Conservation (phyloP, 441 rosid species). For the Populus tomentosa region DNA sequence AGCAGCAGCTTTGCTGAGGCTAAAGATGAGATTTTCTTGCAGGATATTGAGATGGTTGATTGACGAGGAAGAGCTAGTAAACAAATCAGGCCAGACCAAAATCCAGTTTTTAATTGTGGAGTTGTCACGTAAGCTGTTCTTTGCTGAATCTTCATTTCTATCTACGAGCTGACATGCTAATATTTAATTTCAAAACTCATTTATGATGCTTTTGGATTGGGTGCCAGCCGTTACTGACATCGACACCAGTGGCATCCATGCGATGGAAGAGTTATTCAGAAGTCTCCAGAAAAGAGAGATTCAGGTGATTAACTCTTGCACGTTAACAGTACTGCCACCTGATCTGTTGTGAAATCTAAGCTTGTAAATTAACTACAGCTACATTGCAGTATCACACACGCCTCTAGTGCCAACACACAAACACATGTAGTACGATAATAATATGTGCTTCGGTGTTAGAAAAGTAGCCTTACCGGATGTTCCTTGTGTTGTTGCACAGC, state of each 20-base stretch:
- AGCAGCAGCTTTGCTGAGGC: neutral
- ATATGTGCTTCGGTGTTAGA: neutral
- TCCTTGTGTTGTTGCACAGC: constrained; percentile 31
- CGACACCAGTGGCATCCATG: constrained; percentile 87
- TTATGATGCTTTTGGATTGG: neutral
- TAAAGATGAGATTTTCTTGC: constrained; percentile 13
- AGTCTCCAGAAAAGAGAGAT: constrained; percentile 62
- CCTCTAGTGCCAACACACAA: no score
- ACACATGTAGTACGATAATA: neutral
- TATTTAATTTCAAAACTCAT: neutral
- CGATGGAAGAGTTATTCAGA: constrained; percentile 58
- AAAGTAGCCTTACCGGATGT: constrained; percentile 14
- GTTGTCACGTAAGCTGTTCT: constrained; percentile 57
- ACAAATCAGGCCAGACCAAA: constrained; percentile 31
- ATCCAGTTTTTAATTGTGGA: constrained; percentile 66
- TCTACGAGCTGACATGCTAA: neutral
- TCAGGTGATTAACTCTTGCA: constrained; percentile 36
- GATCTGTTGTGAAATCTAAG: neutral
- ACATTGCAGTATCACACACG: neutral
- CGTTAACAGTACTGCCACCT: no score
- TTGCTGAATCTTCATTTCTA: neutral
- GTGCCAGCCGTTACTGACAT: constrained; percentile 79
- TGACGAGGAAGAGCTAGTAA: constrained; percentile 66
- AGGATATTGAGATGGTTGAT: constrained; percentile 78
- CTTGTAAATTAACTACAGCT: neutral